Percentiles rank a stretch among this genome's conserved stretches.
Evolutionary conservation across 371 early-diverging fungal genomes (phyloP).

Genomic region (Sanchytrium tribonematis): DNA sequence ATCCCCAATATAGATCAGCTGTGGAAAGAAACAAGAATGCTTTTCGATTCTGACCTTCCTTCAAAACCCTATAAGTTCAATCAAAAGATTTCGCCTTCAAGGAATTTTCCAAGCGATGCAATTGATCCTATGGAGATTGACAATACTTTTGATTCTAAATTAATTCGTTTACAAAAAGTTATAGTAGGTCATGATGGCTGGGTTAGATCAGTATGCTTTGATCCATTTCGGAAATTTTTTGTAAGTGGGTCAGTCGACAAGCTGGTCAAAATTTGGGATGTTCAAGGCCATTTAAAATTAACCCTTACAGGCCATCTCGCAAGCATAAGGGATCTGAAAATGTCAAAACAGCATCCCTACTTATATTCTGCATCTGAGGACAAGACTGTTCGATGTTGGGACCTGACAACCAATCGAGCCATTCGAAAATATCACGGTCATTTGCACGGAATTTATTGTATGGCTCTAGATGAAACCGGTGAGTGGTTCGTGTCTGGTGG

Average conservation of each 20-base stretch:
- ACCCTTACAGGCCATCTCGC: conserved; percentile 88
- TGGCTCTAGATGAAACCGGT: conserved; percentile 68
- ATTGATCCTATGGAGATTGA: too few species aligned
- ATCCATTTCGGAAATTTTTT: conserved; percentile 86
- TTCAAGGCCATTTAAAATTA: conserved; percentile 75
- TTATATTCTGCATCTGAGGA: conserved; percentile 85
- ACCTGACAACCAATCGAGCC: conserved; percentile 84
- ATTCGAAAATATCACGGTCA: conserved; percentile 94
- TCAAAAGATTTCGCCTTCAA: background rate
- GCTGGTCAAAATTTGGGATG: conserved; percentile 92
- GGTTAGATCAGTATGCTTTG: conserved; percentile 74
- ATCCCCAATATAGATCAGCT: background rate
- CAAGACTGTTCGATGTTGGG: conserved; percentile 94
- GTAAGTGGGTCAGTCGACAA: conserved; percentile 85
- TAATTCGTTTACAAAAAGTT: conserved; percentile 20
- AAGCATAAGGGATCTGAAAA: conserved; percentile 67
- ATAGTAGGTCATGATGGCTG: conserved; percentile 90
- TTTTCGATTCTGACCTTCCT: background rate
- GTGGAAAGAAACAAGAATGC: background rate
- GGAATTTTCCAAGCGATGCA: too few species aligned
- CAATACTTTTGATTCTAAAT: too few species aligned
- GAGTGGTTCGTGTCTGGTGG: conserved; percentile 80
- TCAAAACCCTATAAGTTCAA: background rate
- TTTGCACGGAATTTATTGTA: conserved; percentile 60
- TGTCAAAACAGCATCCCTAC: conserved; percentile 77